Percentiles rank a stretch among this genome's conserved stretches.
phyloP scores from a whole-genome alignment of 768 basidiomycete genomes.

The Russula abietina region DNA sequence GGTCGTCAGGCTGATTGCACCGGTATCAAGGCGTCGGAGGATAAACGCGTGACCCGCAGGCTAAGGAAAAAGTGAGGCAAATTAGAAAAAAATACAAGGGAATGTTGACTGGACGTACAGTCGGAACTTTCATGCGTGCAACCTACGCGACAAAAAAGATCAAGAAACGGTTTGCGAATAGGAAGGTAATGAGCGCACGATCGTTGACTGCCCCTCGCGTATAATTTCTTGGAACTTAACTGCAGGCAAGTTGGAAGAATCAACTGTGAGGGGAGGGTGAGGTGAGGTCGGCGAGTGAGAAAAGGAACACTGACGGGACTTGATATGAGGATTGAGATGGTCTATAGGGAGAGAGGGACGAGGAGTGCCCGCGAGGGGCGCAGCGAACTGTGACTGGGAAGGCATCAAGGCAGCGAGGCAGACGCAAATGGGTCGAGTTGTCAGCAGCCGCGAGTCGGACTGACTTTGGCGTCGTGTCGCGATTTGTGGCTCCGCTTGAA shows the following conservation, averaged over 20 bases:
- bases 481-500: constrained; percentile 19
- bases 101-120: constrained; percentile 34
- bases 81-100: constrained; percentile 16
- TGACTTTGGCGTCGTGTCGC: constrained; percentile 9
- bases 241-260: constrained; percentile 47
- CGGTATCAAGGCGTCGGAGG: constrained; percentile 88
- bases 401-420: constrained; percentile 19
- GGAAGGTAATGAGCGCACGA: constrained; percentile 44
- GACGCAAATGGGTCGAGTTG: constrained; percentile 6
- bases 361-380: constrained; percentile 18
- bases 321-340: constrained; percentile 28
- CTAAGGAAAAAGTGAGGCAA: constrained; percentile 36
- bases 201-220: constrained; percentile 80
- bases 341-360: constrained; percentile 25
- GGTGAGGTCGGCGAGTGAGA: constrained; percentile 19
- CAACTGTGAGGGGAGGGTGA: constrained; percentile 30
- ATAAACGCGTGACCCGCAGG: constrained; percentile 85
- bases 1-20: constrained; percentile 86
- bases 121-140: constrained; percentile 84
- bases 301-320: constrained; percentile 28
- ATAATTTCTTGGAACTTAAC: constrained; percentile 92
- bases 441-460: not conserved
- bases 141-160: constrained; percentile 44
- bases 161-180: constrained; percentile 6
- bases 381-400: constrained; percentile 19